These are phyloP conservation scores for Boletus edulis DNA, from an alignment of 768 basidiomycete species.

Conservation along the genomic window DNA sequence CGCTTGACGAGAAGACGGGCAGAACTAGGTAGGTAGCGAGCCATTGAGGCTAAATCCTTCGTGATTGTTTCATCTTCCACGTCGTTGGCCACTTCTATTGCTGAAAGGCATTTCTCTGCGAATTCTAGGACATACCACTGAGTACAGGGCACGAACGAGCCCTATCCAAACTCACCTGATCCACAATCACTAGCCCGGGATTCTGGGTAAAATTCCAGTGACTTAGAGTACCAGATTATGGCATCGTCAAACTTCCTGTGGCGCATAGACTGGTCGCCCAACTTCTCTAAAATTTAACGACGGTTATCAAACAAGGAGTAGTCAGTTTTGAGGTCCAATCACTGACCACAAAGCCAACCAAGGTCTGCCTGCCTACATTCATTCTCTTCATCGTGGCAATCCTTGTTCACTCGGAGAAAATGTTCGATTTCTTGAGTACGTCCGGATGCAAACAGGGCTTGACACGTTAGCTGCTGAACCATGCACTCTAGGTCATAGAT, in stretches of 20 bases:
- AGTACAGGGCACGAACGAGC: background rate
- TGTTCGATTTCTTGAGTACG: background rate
- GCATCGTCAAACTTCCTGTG: background rate
- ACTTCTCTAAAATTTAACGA: constrained; percentile 1
- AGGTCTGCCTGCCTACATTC: constrained; percentile 1
- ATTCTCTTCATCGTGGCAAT: constrained; percentile 5
- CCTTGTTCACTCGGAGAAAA: background rate
- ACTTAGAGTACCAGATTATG: constrained; percentile 11
- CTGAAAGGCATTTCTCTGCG: background rate
- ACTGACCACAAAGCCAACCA: constrained; percentile 12
- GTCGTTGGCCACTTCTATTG: background rate
- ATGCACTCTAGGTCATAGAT: background rate
- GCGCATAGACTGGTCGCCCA: constrained; percentile 8
- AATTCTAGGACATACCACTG: background rate
- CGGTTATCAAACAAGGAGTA: background rate
- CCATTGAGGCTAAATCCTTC: background rate
- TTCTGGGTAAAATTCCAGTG: constrained; percentile 1
- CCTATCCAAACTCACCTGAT: background rate
- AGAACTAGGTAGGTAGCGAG: background rate
- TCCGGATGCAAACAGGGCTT: constrained; percentile 1
- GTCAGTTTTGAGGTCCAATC: background rate
- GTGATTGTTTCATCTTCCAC: background rate
- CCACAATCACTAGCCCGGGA: background rate
- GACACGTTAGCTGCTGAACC: constrained; percentile 8
- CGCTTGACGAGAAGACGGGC: background rate